A percentile compares a stretch with the other conserved stretches of the same genome.
Conservation (phyloP, 225 moss, liverwort and hornwort species). For the Sphagnum contortum region DNA sequence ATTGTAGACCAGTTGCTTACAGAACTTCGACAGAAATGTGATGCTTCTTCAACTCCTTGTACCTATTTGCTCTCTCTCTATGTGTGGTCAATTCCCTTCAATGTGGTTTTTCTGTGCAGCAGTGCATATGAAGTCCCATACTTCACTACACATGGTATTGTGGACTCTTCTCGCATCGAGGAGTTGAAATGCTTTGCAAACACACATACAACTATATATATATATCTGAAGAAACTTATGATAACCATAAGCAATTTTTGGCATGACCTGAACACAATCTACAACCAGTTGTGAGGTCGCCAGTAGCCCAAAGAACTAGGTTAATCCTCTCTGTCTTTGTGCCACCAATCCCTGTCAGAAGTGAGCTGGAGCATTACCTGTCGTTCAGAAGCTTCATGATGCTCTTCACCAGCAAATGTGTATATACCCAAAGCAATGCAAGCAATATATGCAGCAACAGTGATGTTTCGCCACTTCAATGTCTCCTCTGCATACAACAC, state of each 20-base stretch:
- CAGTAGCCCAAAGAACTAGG: too few species aligned
- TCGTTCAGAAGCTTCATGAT: neutral
- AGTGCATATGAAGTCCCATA: neutral
- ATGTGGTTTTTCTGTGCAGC: neutral
- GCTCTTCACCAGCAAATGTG: conserved; percentile 31
- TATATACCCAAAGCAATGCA: conserved; percentile 30
- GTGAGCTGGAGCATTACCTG: conserved; percentile 14
- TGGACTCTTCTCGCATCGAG: neutral
- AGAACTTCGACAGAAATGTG: neutral
- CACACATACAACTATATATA: neutral
- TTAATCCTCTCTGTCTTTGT: neutral
- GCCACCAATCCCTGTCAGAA: neutral
- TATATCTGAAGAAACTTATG: neutral
- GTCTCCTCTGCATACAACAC: conserved; percentile 34
- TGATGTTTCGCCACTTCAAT: conserved; percentile 38
- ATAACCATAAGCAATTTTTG: neutral
- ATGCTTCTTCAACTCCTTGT: too few species aligned
- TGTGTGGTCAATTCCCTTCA: too few species aligned
- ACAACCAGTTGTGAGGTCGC: neutral
- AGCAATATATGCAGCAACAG: conserved; percentile 37
- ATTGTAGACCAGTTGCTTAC: neutral
- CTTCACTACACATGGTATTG: too few species aligned
- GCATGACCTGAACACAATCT: neutral
- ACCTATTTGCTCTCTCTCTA: neutral
- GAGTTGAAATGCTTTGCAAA: neutral